Percentiles rank a stretch among this genome's conserved stretches.
phyloP scores from a whole-genome alignment of 1,284 basidiomycete genomes.

The Trichosporon asahii region DNA sequence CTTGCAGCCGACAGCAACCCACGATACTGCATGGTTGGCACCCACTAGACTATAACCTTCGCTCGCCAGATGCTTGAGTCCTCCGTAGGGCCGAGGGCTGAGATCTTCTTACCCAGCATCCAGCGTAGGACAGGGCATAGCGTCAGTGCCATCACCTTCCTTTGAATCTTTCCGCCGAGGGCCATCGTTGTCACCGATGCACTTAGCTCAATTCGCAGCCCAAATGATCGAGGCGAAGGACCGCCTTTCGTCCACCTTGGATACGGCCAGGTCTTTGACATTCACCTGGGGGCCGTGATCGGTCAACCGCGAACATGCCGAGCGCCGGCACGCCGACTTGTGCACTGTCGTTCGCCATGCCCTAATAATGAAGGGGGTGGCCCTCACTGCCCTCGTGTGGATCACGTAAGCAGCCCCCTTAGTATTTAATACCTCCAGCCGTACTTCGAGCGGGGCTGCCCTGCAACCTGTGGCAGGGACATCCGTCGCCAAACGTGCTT shows the following conservation, averaged over 20 bases:
- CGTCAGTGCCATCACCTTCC: too few species aligned
- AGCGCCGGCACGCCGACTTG: background rate
- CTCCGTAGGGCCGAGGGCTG: background rate
- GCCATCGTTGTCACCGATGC: background rate
- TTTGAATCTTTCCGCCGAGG: too few species aligned
- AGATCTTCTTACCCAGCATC: background rate
- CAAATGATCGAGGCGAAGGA: background rate
- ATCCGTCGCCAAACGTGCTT: too few species aligned
- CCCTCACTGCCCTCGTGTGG: too few species aligned
- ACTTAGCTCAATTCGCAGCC: background rate
- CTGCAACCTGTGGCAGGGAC: too few species aligned
- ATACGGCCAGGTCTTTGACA: background rate
- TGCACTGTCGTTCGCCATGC: too few species aligned
- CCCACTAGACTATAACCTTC: background rate
- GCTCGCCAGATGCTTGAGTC: too few species aligned
- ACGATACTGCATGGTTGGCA: background rate
- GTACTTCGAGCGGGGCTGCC: too few species aligned
- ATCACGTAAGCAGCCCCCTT: too few species aligned
- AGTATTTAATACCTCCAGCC: too few species aligned
- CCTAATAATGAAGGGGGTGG: too few species aligned
- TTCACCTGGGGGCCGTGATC: background rate
- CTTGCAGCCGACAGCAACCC: background rate
- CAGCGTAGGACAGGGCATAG: too few species aligned
- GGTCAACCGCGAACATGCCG: background rate
- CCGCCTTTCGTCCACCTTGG: background rate